Base-by-base conservation (phyloP, 805 yeast species). In the Jamesozyma jinghongensis region DNA sequence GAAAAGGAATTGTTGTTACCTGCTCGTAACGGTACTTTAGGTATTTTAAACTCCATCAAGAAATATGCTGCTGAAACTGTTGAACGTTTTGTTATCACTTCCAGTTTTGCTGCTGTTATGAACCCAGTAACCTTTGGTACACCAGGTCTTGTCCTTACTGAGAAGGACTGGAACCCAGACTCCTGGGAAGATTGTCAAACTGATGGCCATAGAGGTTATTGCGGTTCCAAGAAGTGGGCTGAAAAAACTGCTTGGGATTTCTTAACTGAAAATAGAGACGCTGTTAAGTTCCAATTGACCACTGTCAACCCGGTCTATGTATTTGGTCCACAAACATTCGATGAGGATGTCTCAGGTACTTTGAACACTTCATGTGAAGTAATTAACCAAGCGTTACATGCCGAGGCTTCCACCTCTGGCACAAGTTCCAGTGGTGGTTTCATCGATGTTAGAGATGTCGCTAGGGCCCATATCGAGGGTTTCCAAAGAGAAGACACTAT, bases 21-120 rank as follows among this genome's bases (percentile, higher is more conserved):
- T 13, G 82, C 85, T 1, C 67, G 74, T n/a, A 54, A 66, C 32
- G 84, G 84, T 37, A 74, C 82, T 8, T 57, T 57, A 34, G 69
- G 70, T 47, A 64, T 75, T 42, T 58, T 78, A 52, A 53, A 59
- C 12, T 68, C 77, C 1, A 63, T 72, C 39, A 58, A 65, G 47
- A 49, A 54, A 20, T 66, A 59, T 45, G 75, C 70, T 4, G 68
- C 73, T 6, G 61, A 66, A 38, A 42, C 51, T 7, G 68, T 73
- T 27, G 65, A 67, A 38, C 63, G 68, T 35, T 71, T 77, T 26
- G 77, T 77, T 16, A 49, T 73, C 16, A 77, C 83, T 0, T 76
- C 79, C 2, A 77, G 83, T 0, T 65, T 63, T 50, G 81, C 81
- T 16, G 74, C 84, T 1, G 60, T 75, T 30, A 40, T 60, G 18